Evolutionary conservation across 371 early-diverging fungal genomes (phyloP), one percentile per base, ranked within the genome.

Genomic region (Mucor racemosus): DNA sequence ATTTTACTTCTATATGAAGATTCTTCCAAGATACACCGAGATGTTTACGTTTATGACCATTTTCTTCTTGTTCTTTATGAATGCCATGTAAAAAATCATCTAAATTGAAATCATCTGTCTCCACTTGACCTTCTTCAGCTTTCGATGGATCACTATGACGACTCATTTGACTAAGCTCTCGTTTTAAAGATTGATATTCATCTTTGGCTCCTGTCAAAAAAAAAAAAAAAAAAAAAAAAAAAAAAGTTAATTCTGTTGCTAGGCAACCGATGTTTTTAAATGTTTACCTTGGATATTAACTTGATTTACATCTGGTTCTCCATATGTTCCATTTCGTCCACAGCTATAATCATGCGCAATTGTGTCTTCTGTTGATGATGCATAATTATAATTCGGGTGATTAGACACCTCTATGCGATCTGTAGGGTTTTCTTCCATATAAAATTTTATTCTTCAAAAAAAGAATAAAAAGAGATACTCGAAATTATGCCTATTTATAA

Each of bases 21-120:
- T 85, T 68, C 44, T 73, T 78, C 83, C 83, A 85, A n/a, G 75
- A 64, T 4, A 86, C 74, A 61, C 87, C 86, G 42, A 87, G 65
- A 35, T 74, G 66, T 36, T 82, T 79, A 54, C 64, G 65, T 41
- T 76, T 76, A 3, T 69, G 53, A 8, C 74, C 66, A 19, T 54
- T 66, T 21, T 66, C 63, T 26, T 72, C 68, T 65, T 74, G 67
- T 48, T 75, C 63, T 26, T 62, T 13, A 38, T 46, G 71, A 7
- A 75, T 63, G 2, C 67, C 64, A 50, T 72, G 68, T 7, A 81
- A 50, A 53, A 71, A 81, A n/a, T 77, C 74, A 41, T 71, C 70
- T 26, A 81, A 46, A 48, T 81, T 73, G 42, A 81, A 81, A 26
- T 67, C 73, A 42, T 74, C 75, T 36, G 60, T 26, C 11, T 56